A percentile compares a stretch with the other conserved stretches of the same genome.
Evolutionary conservation across 257 asterid species (phyloP).

Genomic region (Cinchona pubescens): DNA sequence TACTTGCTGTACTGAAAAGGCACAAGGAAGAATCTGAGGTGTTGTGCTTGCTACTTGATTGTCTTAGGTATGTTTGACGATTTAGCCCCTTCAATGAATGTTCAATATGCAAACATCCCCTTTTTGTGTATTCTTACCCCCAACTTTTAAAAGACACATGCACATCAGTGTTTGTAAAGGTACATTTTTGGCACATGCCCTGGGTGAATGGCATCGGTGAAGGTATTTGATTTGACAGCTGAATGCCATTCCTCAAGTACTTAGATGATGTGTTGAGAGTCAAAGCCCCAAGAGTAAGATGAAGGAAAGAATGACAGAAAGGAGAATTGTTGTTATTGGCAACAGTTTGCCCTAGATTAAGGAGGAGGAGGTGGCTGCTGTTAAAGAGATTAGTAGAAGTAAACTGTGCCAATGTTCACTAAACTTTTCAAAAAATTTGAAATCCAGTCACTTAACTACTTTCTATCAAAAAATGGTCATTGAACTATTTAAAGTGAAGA

Average conservation of each 20-base stretch:
- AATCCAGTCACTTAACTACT: no score
- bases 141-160: no score
- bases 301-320: neutral
- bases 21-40: conserved; percentile 63
- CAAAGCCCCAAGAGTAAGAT: neutral
- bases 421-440: no score
- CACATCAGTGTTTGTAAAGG: no score
- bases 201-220: neutral
- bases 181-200: neutral
- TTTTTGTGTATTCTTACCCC: neutral
- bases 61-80: conserved; percentile 52
- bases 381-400: no score
- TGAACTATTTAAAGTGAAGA: no score
- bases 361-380: neutral
- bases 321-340: neutral
- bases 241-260: neutral
- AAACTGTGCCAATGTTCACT: no score
- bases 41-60: conserved; percentile 73
- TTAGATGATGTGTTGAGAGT: neutral
- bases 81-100: neutral
- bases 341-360: neutral
- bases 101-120: neutral
- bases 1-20: conserved; percentile 54
- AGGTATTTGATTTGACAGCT: conserved; percentile 2
- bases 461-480: no score